Conservation (phyloP, 345 rosid genomes). For the Linum lewisii region DNA sequence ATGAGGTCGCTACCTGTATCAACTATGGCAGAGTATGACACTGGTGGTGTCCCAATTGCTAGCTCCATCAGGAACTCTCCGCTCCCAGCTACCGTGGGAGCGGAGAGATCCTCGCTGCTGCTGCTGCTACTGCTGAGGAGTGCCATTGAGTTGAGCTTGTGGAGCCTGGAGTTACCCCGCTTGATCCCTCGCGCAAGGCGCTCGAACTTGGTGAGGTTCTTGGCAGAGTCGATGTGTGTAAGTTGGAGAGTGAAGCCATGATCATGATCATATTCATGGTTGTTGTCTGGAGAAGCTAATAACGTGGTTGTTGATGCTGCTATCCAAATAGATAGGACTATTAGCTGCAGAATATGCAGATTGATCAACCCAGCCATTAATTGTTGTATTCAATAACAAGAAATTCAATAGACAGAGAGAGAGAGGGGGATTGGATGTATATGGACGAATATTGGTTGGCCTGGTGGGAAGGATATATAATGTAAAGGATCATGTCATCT, state of each 20-base stretch:
- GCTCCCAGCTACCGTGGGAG: slow-evolving; percentile 54
- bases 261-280: neutral
- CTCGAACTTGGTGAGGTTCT: slow-evolving; percentile 69
- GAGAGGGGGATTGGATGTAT: too few relatives aligned
- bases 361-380: too few relatives aligned
- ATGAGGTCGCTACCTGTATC: slow-evolving; percentile 91
- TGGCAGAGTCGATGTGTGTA: slow-evolving; percentile 56
- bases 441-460: too few relatives aligned
- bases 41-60: slow-evolving; percentile 59
- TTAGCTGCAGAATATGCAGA: too few relatives aligned
- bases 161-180: slow-evolving; percentile 53
- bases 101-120: slow-evolving; percentile 15
- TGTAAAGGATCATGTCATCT: too few relatives aligned
- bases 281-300: neutral
- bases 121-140: slow-evolving; percentile 16
- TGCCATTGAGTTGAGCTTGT: slow-evolving; percentile 40
- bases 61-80: slow-evolving; percentile 78
- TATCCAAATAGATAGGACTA: neutral
- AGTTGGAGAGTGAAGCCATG: slow-evolving; percentile 44
- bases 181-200: slow-evolving; percentile 52
- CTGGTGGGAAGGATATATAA: too few relatives aligned
- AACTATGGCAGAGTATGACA: slow-evolving; percentile 51
- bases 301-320: neutral
- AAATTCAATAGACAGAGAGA: too few relatives aligned
- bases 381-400: too few relatives aligned